These are phyloP conservation scores for Ophiocordyceps camponoti-floridani DNA, from an alignment of 2,329 filamentous ascomycete species.

Conservation along the genomic window DNA sequence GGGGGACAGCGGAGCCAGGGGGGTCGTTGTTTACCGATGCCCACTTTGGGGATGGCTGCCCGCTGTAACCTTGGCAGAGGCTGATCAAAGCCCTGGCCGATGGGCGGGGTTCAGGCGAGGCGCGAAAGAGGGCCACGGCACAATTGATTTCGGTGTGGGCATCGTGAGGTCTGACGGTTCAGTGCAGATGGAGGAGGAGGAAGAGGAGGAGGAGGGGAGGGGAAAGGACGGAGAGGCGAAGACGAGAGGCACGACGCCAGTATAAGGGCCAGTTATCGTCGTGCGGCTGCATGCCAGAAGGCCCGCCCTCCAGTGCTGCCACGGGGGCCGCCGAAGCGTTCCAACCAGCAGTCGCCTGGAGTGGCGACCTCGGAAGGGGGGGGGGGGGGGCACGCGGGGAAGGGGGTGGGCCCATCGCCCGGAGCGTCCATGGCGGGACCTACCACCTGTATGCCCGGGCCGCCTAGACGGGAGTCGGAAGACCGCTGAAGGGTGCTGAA, in stretches of 20 bases:
- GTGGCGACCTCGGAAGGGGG: too few relatives aligned
- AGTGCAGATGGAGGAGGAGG: slow-evolving; percentile 4
- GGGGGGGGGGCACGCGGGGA: neutral
- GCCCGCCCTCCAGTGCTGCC: neutral
- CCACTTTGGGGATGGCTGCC: slow-evolving; percentile 16
- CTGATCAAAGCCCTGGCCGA: slow-evolving; percentile 1
- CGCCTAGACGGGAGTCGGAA: neutral
- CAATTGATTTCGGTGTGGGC: slow-evolving; percentile 4
- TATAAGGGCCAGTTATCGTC: neutral
- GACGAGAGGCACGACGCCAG: neutral
- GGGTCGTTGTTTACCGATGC: slow-evolving; percentile 21
- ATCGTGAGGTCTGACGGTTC: slow-evolving; percentile 6
- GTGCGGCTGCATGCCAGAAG: neutral
- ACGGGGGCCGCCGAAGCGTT: neutral
- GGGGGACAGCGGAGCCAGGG: slow-evolving; percentile 15
- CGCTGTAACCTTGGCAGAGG: slow-evolving; percentile 4
- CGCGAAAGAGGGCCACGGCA: slow-evolving; percentile 2
- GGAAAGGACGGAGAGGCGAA: neutral
- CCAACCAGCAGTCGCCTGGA: neutral
- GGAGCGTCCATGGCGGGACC: neutral
- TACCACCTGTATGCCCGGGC: too few relatives aligned
- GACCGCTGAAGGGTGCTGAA: neutral
- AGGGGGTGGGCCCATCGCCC: neutral
- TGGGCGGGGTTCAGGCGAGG: slow-evolving; percentile 4
- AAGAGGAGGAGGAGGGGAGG: neutral